Percentiles rank a stretch among this genome's conserved stretches.
phyloP scores from a whole-genome alignment of 495 filamentous ascomycete genomes.

The Podospora pseudocomata region DNA sequence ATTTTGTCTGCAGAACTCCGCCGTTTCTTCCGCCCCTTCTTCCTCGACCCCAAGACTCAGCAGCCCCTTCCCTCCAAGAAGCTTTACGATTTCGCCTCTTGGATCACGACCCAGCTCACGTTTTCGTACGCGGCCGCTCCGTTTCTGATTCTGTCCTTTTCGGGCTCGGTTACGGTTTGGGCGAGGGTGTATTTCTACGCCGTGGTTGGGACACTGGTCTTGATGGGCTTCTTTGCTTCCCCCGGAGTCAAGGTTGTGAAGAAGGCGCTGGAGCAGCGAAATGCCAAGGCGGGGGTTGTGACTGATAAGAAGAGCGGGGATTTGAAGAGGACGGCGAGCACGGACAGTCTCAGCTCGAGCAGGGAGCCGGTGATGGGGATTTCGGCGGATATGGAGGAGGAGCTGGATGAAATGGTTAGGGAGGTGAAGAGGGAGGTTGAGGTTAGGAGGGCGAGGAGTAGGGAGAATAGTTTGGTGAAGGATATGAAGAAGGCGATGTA shows the following conservation, averaged over 20 bases:
- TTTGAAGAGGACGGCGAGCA: slow-evolving; percentile 31
- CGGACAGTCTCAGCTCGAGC: slow-evolving; percentile 34
- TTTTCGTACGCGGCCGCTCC: slow-evolving; percentile 79
- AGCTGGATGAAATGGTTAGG: slow-evolving; percentile 72
- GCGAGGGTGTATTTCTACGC: slow-evolving; percentile 84
- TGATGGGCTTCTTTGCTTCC: slow-evolving; percentile 73
- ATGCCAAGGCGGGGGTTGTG: slow-evolving; percentile 34
- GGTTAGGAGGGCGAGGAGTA: slow-evolving; percentile 31
- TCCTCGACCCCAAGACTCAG: slow-evolving; percentile 67
- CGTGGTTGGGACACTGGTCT: slow-evolving; percentile 58
- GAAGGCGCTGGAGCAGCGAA: slow-evolving; percentile 57
- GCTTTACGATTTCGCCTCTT: slow-evolving; percentile 82
- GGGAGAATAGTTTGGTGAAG: slow-evolving; percentile 35
- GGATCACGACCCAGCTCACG: slow-evolving; percentile 73
- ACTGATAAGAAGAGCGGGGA: slow-evolving; percentile 6
- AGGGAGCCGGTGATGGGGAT: slow-evolving; percentile 68
- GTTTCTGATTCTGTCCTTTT: slow-evolving; percentile 75
- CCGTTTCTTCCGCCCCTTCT: slow-evolving; percentile 87
- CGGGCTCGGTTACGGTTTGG: slow-evolving; percentile 69
- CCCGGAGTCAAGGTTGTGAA: slow-evolving; percentile 64
- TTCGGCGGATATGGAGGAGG: slow-evolving; percentile 67
- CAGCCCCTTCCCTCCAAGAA: slow-evolving; percentile 66
- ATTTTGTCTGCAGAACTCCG: slow-evolving; percentile 63
- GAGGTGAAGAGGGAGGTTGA: slow-evolving; percentile 66
- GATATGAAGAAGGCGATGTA: slow-evolving; percentile 6